These are phyloP conservation scores for Diaporthe caulivora DNA, from an alignment of 2,329 filamentous ascomycete species.

Conservation along the genomic window DNA sequence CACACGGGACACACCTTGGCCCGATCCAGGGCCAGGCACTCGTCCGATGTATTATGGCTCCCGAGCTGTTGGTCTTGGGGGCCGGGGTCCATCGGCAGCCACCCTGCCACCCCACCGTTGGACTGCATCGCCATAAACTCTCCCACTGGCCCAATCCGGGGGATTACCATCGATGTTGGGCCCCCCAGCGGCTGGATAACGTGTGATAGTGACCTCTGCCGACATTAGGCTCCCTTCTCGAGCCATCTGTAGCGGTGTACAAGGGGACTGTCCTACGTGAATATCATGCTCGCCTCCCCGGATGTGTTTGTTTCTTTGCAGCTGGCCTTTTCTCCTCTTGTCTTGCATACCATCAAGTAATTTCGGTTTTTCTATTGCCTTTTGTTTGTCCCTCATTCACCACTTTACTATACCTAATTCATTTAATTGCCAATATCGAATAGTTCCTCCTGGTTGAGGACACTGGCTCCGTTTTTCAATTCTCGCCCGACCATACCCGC, in stretches of 20 bases:
- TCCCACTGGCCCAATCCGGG: slow-evolving; percentile 25
- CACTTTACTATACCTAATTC: slow-evolving; percentile 30
- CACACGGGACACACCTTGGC: slow-evolving; percentile 4
- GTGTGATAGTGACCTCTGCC: slow-evolving; percentile 40
- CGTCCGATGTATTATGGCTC: slow-evolving; percentile 27
- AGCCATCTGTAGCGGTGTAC: background rate
- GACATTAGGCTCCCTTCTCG: slow-evolving; percentile 27
- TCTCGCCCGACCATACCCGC: background rate
- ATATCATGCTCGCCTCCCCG: slow-evolving; percentile 33
- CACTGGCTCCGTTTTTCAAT: slow-evolving; percentile 27
- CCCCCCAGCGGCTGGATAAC: slow-evolving; percentile 34
- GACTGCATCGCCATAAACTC: slow-evolving; percentile 9
- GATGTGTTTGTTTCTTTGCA: background rate
- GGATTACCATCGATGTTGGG: slow-evolving; percentile 20
- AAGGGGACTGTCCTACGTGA: slow-evolving; percentile 14
- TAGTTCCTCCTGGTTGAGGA: slow-evolving; percentile 39
- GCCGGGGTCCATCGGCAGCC: slow-evolving; percentile 10
- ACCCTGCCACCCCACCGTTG: background rate
- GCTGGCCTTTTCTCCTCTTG: background rate
- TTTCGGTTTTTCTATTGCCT: background rate
- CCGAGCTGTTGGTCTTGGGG: slow-evolving; percentile 31
- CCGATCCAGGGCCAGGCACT: slow-evolving; percentile 28
- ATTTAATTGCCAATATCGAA: slow-evolving; percentile 34
- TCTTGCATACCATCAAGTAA: background rate
- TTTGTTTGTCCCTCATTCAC: slow-evolving; percentile 8